Conservation (phyloP, 176 grass and related monocot species). For the Eragrostis curvula region DNA sequence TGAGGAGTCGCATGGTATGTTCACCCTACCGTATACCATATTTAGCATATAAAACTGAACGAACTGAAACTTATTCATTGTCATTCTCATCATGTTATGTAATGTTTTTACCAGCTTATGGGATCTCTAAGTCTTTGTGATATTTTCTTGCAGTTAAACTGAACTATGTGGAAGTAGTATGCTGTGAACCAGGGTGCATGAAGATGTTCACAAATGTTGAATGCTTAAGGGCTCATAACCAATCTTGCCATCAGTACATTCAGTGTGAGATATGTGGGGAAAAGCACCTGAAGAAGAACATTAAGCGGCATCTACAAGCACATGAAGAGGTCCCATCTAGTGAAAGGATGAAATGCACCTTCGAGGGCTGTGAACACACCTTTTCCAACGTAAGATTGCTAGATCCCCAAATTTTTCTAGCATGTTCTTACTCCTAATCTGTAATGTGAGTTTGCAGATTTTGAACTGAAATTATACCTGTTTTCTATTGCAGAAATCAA, state of each 20-base stretch:
- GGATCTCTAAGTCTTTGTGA: neutral
- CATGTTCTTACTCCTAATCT: neutral
- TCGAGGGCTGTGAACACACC: conserved; percentile 49
- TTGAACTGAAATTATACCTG: neutral
- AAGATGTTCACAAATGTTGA: conserved; percentile 62
- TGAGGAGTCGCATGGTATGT: conserved; percentile 71
- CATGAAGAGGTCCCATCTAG: conserved; percentile 21
- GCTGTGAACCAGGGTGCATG: conserved; percentile 67
- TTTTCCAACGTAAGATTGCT: conserved; percentile 63
- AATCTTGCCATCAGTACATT: conserved; percentile 54
- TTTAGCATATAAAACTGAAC: neutral
- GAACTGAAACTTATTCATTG: conserved; percentile 2
- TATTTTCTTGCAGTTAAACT: conserved; percentile 52
- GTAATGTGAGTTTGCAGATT: neutral
- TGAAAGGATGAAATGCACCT: conserved; percentile 52
- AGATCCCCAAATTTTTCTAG: neutral
- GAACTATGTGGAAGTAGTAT: conserved; percentile 69
- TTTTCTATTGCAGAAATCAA: conserved; percentile 59
- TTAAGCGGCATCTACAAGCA: conserved; percentile 49
- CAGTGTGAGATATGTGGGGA: conserved; percentile 56
- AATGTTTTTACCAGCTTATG: neutral
- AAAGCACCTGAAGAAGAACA: conserved; percentile 72
- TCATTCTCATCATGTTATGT: neutral
- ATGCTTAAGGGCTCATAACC: conserved; percentile 62
- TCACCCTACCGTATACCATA: neutral